Base-by-base conservation (phyloP, 495 filamentous ascomycete species). In the Apiosordaria backusii region DNA sequence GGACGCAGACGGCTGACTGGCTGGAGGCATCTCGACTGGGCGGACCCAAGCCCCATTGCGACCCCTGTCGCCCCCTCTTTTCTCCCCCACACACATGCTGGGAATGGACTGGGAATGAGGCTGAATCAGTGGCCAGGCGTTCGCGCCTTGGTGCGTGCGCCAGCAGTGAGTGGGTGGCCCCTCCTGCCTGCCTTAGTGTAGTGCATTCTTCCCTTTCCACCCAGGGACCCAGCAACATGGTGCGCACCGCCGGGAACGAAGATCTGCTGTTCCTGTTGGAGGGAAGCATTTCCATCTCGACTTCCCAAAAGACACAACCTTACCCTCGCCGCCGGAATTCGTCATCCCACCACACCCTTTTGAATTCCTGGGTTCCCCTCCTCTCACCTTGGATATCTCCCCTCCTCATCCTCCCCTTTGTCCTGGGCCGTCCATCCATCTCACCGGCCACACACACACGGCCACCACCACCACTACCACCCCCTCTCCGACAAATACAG, bases 51-150 rank as follows among this genome's bases (percentile, higher is more conserved):
- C 62, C 67, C 53, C 57, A 57, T 24, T 40, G 58, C 63, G 58
- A 62, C 27, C 62, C 57, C 29, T 40, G 66, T 23, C 62, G 45
- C 40, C 62, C 58, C 62, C 66, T 67, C 67, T 21, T 55, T 65
- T 64, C 35, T 62, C 60, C 69, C 67, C 68, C 68, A 65, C 65
- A 65, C 65, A 65, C 22, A 60, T 26, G 26, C 22, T 18, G 16
- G 22, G 18, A 21, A 50, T 59, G 45, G 63, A 58, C 63, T 61
- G 65, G 25, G 64, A 60, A 60, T 74, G 74, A 76, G 74, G 74
- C 74, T 76, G 74, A 74, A 71, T 70, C 71, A 71, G 64, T 69
- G 57, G 57, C 52, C n/a, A 55, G 52, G n/a, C 52, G 52, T 55
- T 55, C 22, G 52, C 16, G 35, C 35, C 35, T 66, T 67, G 70